Percentiles rank a stretch among this genome's conserved stretches.
Evolutionary conservation across 352 stramenopile genomes (phyloP).

Genomic region (Phytopythium boreale): DNA sequence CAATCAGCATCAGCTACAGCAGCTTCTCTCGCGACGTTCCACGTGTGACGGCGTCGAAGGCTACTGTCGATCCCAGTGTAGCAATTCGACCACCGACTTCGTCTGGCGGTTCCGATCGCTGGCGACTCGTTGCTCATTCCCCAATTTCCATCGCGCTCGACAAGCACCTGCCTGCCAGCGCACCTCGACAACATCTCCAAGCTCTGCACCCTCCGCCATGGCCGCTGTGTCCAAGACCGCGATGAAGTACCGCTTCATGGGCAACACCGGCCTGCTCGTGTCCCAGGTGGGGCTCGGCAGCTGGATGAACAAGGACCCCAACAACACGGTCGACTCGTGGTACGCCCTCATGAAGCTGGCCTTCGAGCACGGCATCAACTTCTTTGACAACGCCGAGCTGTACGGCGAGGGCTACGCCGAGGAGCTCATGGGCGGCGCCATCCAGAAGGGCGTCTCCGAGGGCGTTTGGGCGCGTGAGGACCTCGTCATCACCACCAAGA

Average conservation of each 20-base stretch:
- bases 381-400: neutral
- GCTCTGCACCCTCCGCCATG: neutral
- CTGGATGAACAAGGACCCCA: neutral
- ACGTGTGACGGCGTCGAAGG: too few relatives aligned
- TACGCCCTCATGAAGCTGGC: neutral
- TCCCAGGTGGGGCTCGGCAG: conserved; percentile 31
- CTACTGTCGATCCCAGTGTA: too few relatives aligned
- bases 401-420: neutral
- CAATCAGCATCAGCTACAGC: too few relatives aligned
- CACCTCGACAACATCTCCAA: too few relatives aligned
- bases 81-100: too few relatives aligned
- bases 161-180: too few relatives aligned
- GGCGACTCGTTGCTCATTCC: too few relatives aligned
- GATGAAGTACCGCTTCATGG: conserved; percentile 46
- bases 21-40: too few relatives aligned
- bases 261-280: conserved; percentile 30
- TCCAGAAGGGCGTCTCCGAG: neutral
- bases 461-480: neutral
- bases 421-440: neutral
- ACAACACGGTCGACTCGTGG: neutral
- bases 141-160: too few relatives aligned
- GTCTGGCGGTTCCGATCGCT: too few relatives aligned
- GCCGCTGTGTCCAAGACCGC: neutral
- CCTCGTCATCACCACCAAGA: neutral
- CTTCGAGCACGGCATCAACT: neutral